phyloP scores from a whole-genome alignment of 495 filamentous ascomycete genomes.

The Hypoxylon crocopeplum region DNA sequence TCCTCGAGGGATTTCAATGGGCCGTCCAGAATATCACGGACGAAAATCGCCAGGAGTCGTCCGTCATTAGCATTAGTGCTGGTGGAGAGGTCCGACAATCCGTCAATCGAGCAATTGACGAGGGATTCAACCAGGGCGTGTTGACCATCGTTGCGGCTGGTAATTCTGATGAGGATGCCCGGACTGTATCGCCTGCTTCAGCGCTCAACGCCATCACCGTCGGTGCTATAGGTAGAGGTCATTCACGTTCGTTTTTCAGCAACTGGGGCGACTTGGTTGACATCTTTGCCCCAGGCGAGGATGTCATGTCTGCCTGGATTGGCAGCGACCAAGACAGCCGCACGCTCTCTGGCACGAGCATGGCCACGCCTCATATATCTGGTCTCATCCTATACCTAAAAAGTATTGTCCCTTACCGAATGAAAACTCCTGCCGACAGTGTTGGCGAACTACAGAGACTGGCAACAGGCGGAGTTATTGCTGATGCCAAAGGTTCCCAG shows the following conservation, averaged over 20 bases:
- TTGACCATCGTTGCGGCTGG: slow-evolving; percentile 60
- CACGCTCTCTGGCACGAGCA: slow-evolving; percentile 41
- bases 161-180: slow-evolving; percentile 50
- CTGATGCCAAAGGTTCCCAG: slow-evolving; percentile 15
- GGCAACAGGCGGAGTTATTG: slow-evolving; percentile 8
- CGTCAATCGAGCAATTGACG: slow-evolving; percentile 56
- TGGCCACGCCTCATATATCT: slow-evolving; percentile 46
- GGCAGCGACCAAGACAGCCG: slow-evolving; percentile 45
- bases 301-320: slow-evolving; percentile 59
- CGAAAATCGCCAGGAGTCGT: slow-evolving; percentile 39
- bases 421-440: slow-evolving; percentile 16
- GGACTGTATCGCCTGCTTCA: slow-evolving; percentile 59
- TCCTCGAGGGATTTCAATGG: slow-evolving; percentile 65
- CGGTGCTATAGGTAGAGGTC: slow-evolving; percentile 55
- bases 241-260: slow-evolving; percentile 59
- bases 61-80: slow-evolving; percentile 56
- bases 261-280: slow-evolving; percentile 67
- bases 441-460: slow-evolving; percentile 16
- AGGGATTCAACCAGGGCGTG: slow-evolving; percentile 54
- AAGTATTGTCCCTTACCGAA: slow-evolving; percentile 28
- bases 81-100: slow-evolving; percentile 56
- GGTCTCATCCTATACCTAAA: slow-evolving; percentile 30
- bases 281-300: slow-evolving; percentile 64
- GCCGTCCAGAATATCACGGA: slow-evolving; percentile 52
- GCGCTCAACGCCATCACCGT: slow-evolving; percentile 62